Conservation (phyloP, 2,329 filamentous ascomycete genomes). For the Periconia macrospinosa region DNA sequence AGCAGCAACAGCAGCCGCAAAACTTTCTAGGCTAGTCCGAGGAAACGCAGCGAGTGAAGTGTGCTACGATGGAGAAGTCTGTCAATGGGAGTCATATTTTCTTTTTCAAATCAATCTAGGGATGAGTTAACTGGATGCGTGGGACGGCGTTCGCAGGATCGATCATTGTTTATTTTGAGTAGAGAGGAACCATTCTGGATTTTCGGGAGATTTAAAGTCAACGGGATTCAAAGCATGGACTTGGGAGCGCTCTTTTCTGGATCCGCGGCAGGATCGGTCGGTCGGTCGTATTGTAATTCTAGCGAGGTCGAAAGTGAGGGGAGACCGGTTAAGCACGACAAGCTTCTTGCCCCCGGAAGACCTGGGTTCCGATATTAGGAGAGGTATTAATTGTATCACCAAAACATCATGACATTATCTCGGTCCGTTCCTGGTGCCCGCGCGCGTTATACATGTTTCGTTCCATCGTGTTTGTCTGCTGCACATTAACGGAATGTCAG, state of each 20-base stretch:
- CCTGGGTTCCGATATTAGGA: background rate
- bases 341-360: background rate
- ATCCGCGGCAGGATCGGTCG: background rate
- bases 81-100: background rate
- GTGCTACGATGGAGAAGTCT: background rate
- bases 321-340: background rate
- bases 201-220: background rate
- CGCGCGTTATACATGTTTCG: too few relatives aligned
- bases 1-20: slow-evolving; percentile 36
- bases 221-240: background rate
- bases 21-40: slow-evolving; percentile 31
- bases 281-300: background rate
- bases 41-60: background rate
- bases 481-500: background rate
- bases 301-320: background rate
- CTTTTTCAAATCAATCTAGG: background rate
- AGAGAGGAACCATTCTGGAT: background rate
- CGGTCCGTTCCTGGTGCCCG: background rate
- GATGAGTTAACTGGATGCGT: background rate
- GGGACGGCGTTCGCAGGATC: background rate
- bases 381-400: background rate
- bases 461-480: background rate
- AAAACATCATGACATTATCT: background rate
- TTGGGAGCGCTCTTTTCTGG: background rate
- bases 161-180: background rate